phyloP scores from a whole-genome alignment of 345 rosid genomes.

The Syzygium grande region DNA sequence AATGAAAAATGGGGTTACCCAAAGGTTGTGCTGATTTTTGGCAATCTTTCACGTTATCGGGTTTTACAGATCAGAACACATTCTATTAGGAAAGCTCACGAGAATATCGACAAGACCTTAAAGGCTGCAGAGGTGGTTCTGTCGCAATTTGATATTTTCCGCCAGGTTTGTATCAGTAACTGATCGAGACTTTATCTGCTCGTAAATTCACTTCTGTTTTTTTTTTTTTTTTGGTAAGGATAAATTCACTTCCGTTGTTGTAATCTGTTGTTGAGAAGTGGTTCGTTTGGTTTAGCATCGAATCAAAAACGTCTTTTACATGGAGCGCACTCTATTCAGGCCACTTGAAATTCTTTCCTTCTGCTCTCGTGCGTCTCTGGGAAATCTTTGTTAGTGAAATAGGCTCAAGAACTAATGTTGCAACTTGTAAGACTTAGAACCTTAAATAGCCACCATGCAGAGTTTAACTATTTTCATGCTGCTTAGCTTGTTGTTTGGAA shows the following conservation, averaged over 20 bases:
- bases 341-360: not conserved
- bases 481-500: not conserved
- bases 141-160: slow-evolving; percentile 71
- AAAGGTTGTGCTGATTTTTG: not conserved
- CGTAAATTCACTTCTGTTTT: not conserved
- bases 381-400: not conserved
- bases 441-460: not conserved
- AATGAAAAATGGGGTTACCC: not conserved
- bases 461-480: not conserved
- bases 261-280: not conserved
- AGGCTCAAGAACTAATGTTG: not conserved
- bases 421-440: not conserved
- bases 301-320: not conserved
- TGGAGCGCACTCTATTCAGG: not conserved
- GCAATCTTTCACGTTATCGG: not conserved
- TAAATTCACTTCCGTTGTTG: not conserved
- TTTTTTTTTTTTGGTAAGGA: too few relatives aligned
- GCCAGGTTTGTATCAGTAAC: slow-evolving; percentile 55
- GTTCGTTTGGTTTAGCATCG: not conserved
- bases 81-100: slow-evolving; percentile 93
- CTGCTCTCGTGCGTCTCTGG: not conserved
- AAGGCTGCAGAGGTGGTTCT: slow-evolving; percentile 81
- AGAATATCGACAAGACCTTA: slow-evolving; percentile 89
- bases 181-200: not conserved
- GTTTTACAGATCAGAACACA: slow-evolving; percentile 78